These are phyloP conservation scores for Asparagopsis taxiformis DNA, from an alignment of 31 red algal species.

Conservation along the genomic window DNA sequence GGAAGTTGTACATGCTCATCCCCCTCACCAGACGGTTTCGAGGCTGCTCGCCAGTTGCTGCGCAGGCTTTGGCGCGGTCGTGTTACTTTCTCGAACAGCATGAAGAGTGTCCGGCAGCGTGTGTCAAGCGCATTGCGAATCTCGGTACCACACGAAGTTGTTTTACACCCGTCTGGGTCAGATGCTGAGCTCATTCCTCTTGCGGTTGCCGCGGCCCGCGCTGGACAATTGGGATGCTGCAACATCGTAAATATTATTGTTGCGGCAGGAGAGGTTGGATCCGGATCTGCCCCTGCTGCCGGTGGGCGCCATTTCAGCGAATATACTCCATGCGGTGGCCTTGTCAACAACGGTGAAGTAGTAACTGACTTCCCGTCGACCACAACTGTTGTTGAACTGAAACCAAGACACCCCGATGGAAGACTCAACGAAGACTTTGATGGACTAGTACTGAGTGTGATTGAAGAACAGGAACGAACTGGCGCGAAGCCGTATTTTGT, in stretches of 20 bases:
- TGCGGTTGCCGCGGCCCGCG: slow-evolving; percentile 52
- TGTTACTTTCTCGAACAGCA: slow-evolving; percentile 24
- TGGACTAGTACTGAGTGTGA: slow-evolving; percentile 35
- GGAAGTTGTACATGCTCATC: slow-evolving; percentile 83
- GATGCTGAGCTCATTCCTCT: slow-evolving; percentile 83
- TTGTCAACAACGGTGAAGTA: slow-evolving; percentile 48
- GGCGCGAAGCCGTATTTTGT: slow-evolving; percentile 58
- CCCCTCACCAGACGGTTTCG: slow-evolving; percentile 71
- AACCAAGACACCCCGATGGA: slow-evolving; percentile 49
- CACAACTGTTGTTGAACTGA: slow-evolving; percentile 56
- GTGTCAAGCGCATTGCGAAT: slow-evolving; percentile 45
- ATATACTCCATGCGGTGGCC: slow-evolving; percentile 56
- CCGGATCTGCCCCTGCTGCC: slow-evolving; percentile 75
- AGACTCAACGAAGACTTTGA: slow-evolving; percentile 50
- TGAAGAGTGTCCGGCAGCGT: slow-evolving; percentile 35
- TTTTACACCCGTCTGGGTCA: slow-evolving; percentile 78
- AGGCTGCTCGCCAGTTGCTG: slow-evolving; percentile 49
- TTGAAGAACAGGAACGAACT: slow-evolving; percentile 15
- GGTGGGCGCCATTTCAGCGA: slow-evolving; percentile 75
- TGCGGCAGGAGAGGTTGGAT: slow-evolving; percentile 84
- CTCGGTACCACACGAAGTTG: slow-evolving; percentile 57
- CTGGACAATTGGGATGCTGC: slow-evolving; percentile 20
- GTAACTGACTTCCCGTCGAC: slow-evolving; percentile 46
- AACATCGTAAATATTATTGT: slow-evolving; percentile 75
- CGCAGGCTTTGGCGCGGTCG: slow-evolving; percentile 54